Conservation (phyloP, 179 eudicot genomes). For the Silene noctiflora region DNA sequence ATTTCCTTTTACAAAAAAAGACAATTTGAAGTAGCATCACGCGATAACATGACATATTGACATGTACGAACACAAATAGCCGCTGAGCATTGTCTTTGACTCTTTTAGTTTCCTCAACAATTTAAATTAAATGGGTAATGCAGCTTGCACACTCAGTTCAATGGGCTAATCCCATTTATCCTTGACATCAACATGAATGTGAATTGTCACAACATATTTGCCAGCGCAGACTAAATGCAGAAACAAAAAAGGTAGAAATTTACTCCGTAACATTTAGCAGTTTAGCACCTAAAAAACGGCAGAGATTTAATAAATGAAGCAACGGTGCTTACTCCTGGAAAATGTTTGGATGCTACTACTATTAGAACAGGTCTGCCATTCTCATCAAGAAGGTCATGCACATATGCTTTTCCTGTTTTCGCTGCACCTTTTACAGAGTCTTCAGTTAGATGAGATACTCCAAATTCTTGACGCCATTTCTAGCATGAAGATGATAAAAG, state of each 20-base stretch:
- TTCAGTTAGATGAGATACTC: conserved; percentile 76
- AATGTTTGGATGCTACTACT: conserved; percentile 80
- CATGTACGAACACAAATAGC: not conserved
- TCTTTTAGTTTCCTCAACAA: not conserved
- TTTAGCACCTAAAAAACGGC: not conserved
- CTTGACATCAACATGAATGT: not conserved
- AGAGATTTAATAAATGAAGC: conserved; percentile 2
- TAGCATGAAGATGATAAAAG: conserved; percentile 31
- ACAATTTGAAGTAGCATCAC: not conserved
- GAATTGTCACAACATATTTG: not conserved
- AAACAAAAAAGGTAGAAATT: not conserved
- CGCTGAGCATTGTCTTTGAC: not conserved
- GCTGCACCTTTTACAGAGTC: conserved; percentile 58
- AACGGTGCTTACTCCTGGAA: conserved; percentile 55
- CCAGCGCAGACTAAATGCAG: not conserved
- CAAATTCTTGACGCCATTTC: conserved; percentile 89
- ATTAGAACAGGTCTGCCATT: conserved; percentile 69
- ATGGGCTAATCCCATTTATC: not conserved
- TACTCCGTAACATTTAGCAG: too few relatives aligned
- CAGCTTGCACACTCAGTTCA: not conserved
- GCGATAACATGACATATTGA: not conserved
- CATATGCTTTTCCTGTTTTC: conserved; percentile 70
- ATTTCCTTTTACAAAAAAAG: not conserved
- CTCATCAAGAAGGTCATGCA: conserved; percentile 74
- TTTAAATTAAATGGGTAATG: not conserved